A percentile compares a stretch with the other conserved stretches of the same genome.
Conservation (phyloP, 1,284 basidiomycete species). For the Lignosus rhinocerotis region DNA sequence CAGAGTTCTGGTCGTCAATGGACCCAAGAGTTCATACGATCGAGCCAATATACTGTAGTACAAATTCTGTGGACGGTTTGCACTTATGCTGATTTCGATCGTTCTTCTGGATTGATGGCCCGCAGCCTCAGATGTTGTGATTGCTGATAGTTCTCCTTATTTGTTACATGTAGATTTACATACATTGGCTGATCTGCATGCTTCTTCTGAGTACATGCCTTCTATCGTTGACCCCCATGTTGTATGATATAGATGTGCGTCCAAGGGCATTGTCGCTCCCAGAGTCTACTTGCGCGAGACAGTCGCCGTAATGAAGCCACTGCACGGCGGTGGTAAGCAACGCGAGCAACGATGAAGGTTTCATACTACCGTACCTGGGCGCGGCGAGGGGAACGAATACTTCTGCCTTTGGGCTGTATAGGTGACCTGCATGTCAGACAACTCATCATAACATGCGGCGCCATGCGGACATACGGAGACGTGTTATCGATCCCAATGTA, state of each 20-base stretch:
- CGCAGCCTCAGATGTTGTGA: no score
- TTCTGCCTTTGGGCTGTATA: constrained; percentile 64
- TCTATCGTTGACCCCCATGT: background rate
- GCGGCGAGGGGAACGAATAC: constrained; percentile 82
- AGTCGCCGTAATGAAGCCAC: constrained; percentile 31
- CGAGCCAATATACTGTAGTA: no score
- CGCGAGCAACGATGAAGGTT: constrained; percentile 1
- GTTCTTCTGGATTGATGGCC: no score
- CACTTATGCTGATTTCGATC: no score
- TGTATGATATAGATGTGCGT: background rate
- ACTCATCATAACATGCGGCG: background rate
- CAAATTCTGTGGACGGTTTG: no score
- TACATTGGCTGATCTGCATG: background rate
- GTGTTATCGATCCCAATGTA: constrained; percentile 58
- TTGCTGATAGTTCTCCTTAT: no score
- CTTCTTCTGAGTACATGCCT: no score
- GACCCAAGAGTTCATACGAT: no score
- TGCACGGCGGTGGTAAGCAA: constrained; percentile 10
- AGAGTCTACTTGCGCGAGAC: constrained; percentile 24
- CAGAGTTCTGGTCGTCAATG: no score
- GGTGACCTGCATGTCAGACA: background rate
- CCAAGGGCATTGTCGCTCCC: background rate
- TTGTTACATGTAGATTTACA: background rate
- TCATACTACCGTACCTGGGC: constrained; percentile 55
- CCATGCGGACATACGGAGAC: constrained; percentile 40